Percentiles rank a stretch among this genome's conserved stretches.
Evolutionary conservation across 352 stramenopile species (phyloP).

Genomic region (Pilasporangium apinafurcum): DNA sequence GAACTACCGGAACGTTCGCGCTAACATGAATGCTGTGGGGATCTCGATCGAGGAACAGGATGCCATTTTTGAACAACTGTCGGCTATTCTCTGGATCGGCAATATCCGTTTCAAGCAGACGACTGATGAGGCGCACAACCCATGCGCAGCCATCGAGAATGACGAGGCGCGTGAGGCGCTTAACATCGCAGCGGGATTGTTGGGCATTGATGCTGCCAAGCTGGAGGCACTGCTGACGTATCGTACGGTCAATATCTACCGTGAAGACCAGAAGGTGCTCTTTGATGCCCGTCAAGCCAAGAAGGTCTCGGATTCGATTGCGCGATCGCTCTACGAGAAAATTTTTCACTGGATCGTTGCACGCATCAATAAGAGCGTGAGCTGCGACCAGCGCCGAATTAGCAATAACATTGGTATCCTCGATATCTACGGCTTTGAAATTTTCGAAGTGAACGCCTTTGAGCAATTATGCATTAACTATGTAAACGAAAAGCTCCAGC

Average conservation of each 20-base stretch:
- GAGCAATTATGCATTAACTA: conserved; percentile 91
- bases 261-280: conserved; percentile 69
- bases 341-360: conserved; percentile 88
- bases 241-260: conserved; percentile 76
- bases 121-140: conserved; percentile 70
- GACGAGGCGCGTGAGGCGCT: conserved; percentile 44
- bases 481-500: conserved; percentile 86
- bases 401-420: conserved; percentile 83
- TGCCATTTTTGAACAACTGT: conserved; percentile 71
- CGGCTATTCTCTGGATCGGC: conserved; percentile 78
- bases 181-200: conserved; percentile 42
- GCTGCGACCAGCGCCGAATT: conserved; percentile 48
- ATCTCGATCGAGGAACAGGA: conserved; percentile 69
- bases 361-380: conserved; percentile 82
- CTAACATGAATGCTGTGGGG: conserved; percentile 64
- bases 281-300: conserved; percentile 72
- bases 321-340: conserved; percentile 84
- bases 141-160: conserved; percentile 56
- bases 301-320: conserved; percentile 82
- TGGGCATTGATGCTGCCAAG: conserved; percentile 54
- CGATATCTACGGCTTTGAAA: conserved; percentile 90
- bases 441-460: conserved; percentile 87
- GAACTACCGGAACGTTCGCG: conserved; percentile 49
- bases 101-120: conserved; percentile 79
- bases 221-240: conserved; percentile 73